These are phyloP conservation scores for Cerioporus squamosus DNA, from an alignment of 1,284 basidiomycete genomes.

Conservation along the genomic window DNA sequence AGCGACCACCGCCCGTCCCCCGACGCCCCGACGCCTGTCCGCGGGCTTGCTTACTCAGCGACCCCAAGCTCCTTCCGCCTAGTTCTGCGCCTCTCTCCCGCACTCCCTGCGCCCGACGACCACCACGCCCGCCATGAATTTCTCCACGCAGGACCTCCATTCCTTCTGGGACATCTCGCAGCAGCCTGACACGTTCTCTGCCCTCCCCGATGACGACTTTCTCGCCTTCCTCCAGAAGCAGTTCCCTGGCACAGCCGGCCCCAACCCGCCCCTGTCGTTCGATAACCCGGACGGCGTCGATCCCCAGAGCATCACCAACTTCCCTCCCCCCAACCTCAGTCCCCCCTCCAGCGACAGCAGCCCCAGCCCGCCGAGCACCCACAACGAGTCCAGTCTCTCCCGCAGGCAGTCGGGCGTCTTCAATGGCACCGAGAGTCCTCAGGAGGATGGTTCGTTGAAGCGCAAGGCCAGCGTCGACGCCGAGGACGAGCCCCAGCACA, in stretches of 20 bases:
- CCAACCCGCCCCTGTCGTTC: constrained; percentile 27
- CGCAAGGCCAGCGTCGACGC: constrained; percentile 72
- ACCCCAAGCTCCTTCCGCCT: constrained; percentile 18
- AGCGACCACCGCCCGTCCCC: not conserved
- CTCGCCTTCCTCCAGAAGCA: constrained; percentile 78
- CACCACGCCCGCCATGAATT: constrained; percentile 36
- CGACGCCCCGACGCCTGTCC: not conserved
- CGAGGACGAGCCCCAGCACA: constrained; percentile 60
- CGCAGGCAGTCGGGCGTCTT: constrained; percentile 40
- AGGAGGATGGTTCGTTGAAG: constrained; percentile 56
- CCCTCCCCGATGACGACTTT: constrained; percentile 76
- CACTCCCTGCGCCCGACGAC: constrained; percentile 10
- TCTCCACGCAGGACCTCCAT: constrained; percentile 33
- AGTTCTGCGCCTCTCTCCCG: constrained; percentile 17
- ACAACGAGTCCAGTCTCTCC: constrained; percentile 35
- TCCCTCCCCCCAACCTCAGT: constrained; percentile 43
- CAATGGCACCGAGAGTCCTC: constrained; percentile 30
- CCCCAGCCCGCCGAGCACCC: constrained; percentile 67
- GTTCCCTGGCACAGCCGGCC: constrained; percentile 45
- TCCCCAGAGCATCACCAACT: constrained; percentile 56
- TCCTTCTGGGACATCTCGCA: constrained; percentile 74
- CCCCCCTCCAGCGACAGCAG: constrained; percentile 61
- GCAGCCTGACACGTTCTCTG: constrained; percentile 58
- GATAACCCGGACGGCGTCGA: constrained; percentile 49
- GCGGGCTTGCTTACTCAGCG: constrained; percentile 21